Conservation (phyloP, 2,329 filamentous ascomycete genomes). For the Claviceps sp. region DNA sequence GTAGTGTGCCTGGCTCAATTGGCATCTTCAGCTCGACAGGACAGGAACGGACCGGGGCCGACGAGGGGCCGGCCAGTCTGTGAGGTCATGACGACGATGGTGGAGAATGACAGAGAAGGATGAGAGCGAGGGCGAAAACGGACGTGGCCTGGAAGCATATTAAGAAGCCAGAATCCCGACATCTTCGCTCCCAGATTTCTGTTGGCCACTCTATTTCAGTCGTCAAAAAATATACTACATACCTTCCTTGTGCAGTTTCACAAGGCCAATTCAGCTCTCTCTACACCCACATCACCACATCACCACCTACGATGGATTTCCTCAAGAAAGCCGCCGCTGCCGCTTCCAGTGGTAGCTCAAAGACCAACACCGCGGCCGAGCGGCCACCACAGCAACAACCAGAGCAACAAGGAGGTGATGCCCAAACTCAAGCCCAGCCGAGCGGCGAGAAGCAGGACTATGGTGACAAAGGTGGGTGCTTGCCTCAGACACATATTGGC, state of each 20-base stretch:
- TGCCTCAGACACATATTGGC: not conserved
- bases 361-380: not conserved
- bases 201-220: not conserved
- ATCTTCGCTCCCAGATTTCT: not conserved
- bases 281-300: not conserved
- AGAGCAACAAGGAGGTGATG: conserved; percentile 4
- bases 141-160: not conserved
- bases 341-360: conserved; percentile 3
- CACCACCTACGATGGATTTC: conserved; percentile 18
- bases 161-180: not conserved
- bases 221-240: not conserved
- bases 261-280: not conserved
- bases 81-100: not conserved
- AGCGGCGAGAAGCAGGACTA: conserved; percentile 16
- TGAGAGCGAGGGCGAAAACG: not conserved
- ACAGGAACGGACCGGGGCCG: not conserved
- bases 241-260: not conserved
- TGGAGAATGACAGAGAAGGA: not conserved
- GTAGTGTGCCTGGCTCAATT: not conserved
- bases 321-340: conserved; percentile 21
- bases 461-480: conserved; percentile 22
- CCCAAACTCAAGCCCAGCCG: conserved; percentile 6
- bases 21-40: not conserved
- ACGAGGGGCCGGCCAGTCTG: not conserved
- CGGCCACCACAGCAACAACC: conserved; percentile 7